phyloP scores from a whole-genome alignment of 2,329 filamentous ascomycete species.

The Pestalotiopsis sp. region DNA sequence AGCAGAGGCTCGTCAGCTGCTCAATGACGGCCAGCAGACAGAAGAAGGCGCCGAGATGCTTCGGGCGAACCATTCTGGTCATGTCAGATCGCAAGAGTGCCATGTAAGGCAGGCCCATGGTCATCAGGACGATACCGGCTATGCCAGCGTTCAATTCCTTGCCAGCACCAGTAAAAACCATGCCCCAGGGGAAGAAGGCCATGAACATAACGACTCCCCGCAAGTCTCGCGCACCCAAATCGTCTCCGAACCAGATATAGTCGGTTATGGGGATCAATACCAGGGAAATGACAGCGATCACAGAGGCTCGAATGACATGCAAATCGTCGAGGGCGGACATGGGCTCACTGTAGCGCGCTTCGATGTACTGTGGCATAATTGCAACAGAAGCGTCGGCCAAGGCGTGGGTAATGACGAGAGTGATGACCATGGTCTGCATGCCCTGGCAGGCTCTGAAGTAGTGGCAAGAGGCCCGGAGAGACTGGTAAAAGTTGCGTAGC shows the following conservation, averaged over 20 bases:
- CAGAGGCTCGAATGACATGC: not conserved
- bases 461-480: constrained; percentile 4
- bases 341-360: not conserved
- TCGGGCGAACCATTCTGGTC: not conserved
- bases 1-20: not conserved
- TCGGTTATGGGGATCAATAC: not conserved
- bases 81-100: not conserved
- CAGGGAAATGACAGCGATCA: not conserved
- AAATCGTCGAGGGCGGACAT: not conserved
- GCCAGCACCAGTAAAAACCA: not conserved
- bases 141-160: not conserved
- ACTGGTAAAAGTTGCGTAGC: not conserved
- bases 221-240: not conserved
- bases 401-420: not conserved
- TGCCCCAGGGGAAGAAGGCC: not conserved
- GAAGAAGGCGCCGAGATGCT: not conserved
- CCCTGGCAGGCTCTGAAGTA: not conserved
- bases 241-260: not conserved
- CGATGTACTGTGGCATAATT: not conserved
- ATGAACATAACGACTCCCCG: not conserved
- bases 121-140: not conserved
- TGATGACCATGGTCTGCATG: not conserved
- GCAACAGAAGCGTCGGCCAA: not conserved
- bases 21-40: not conserved
- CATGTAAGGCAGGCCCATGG: not conserved